Base-by-base conservation (phyloP, 2,329 filamentous ascomycete species). In the Pestalotiopsis sp. region DNA sequence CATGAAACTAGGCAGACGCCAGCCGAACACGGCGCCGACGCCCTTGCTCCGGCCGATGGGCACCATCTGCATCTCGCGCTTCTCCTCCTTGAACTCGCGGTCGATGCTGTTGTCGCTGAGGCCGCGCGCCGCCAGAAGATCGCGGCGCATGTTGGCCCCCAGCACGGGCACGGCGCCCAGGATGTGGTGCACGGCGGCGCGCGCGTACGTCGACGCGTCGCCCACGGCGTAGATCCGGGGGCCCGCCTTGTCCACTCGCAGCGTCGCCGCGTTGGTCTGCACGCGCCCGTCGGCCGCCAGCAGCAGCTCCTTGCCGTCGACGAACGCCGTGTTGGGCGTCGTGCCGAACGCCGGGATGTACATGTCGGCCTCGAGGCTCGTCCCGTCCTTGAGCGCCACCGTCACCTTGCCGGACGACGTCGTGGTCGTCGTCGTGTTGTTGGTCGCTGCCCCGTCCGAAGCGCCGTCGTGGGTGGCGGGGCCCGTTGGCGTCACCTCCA, bases 321-420 rank as follows among this genome's bases (percentile, higher is more conserved):
- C 61, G 68, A 84, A 86, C 0, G 36, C 20, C 1, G 81, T 83
- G 64, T 85, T 86, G 3, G 83, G 78, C 7, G 27, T 73, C 3
- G 77, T 78, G 1, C 85, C 85, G 1, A 75, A 80, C 2, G 82
- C 81, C 0, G 84, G 82, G 56, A 87, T 85, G 71, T 85, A 87
- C 0, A 87, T 65, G 66, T 87, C 85, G 0, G 83, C 80, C 2
- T 79, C 72, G 1, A 85, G 67, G 0, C 71, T 77, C 41, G 76
- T 73, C 0, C 82, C 84, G 68, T 82, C 75, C 2, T 77, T 76
- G 1, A 88, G 79, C 0, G 73, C 78, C 3, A 87, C 64, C 0
- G 71, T 80, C 2, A 80, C 75, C 17, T 75, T 77, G 4, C 72
- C 68, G 0, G 75, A 72, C 0, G 80, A 60, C 7, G 20, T n/a